Evolutionary conservation across 306 rosid species (phyloP), one percentile per base, ranked within the genome.

Genomic region (Benincasa hispida): DNA sequence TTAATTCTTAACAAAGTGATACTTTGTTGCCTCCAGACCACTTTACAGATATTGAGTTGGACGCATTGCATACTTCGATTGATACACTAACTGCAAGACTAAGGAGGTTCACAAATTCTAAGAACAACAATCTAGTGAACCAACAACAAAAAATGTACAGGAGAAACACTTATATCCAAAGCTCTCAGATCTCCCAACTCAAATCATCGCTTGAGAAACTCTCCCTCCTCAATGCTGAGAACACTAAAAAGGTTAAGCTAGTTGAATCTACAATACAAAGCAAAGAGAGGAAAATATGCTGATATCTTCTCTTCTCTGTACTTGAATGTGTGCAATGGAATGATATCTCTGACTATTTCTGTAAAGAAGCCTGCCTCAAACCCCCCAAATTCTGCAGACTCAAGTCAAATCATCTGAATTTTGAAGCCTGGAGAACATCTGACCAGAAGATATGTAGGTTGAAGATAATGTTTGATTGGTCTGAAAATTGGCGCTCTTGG

Each of bases 11-110:
- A 72, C 76, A 5, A 72, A 18, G 39, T 72, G 45, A 72, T 72
- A 5, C 41, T 79, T 62, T 69, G 17, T 78, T 75, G 78, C 69
- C 69, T 28, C 78, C 90, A 92, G 99, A 88, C 69, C 87, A 84
- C 75, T 88, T 84, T 81, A 79, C 80, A 56, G 90, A 83, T 81
- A 97, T 89, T 63, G 99, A 95, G 83, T 83, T 92, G 86, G 90
- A 80, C 61, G 96, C 92, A 22, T 82, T 95, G 89, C 89, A 60
- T 82, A 87, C 93, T 79, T 89, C 96, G 41, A 87, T 90, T 59
- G 85, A 90, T 9, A 83, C 97, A 2, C 55, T 88, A 54, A 81
- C 48, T 81, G 92, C 90, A 50, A 90, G 99, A 83, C 75, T 90
- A 80, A 85, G 88, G 80, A 88, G 87, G 84, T 85, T 81, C 79